phyloP scores from a whole-genome alignment of 2,329 filamentous ascomycete genomes.

The Knufia fluminis region DNA sequence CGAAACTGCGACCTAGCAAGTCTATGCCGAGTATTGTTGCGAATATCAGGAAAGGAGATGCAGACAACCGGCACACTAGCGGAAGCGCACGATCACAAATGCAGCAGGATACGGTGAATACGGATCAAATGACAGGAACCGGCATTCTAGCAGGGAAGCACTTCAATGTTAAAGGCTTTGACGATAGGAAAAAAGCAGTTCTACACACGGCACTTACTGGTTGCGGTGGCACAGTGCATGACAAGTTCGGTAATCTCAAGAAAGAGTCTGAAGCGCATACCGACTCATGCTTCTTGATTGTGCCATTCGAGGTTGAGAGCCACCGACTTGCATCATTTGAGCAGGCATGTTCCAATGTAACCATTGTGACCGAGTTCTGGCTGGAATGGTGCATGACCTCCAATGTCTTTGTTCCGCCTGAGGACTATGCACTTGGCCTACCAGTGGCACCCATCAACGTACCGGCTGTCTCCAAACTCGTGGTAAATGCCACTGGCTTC shows the following conservation, averaged over 20 bases:
- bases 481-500: slow-evolving; percentile 74
- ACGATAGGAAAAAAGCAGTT: slow-evolving; percentile 26
- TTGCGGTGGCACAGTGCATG: slow-evolving; percentile 33
- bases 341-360: slow-evolving; percentile 15
- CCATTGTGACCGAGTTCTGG: slow-evolving; percentile 77
- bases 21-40: slow-evolving; percentile 15
- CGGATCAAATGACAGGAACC: neutral
- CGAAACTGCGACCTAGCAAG: slow-evolving; percentile 24
- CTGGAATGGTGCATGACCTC: slow-evolving; percentile 78
- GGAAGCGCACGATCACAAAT: too few relatives aligned
- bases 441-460: slow-evolving; percentile 67
- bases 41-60: neutral
- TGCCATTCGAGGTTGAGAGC: slow-evolving; percentile 36
- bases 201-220: slow-evolving; percentile 33
- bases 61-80: neutral
- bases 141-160: slow-evolving; percentile 6
- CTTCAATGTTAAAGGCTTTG: slow-evolving; percentile 11
- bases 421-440: slow-evolving; percentile 61
- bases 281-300: slow-evolving; percentile 26
- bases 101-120: neutral
- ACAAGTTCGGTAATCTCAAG: slow-evolving; percentile 28
- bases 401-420: slow-evolving; percentile 61
- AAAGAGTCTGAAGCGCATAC: slow-evolving; percentile 9
- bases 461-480: slow-evolving; percentile 56
- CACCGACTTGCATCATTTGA: slow-evolving; percentile 29